Evolutionary conservation across 1,139 yeast genomes (phyloP), one percentile per base, ranked within the genome.

Genomic region (Zhuliangozyma parablackwelliae): DNA sequence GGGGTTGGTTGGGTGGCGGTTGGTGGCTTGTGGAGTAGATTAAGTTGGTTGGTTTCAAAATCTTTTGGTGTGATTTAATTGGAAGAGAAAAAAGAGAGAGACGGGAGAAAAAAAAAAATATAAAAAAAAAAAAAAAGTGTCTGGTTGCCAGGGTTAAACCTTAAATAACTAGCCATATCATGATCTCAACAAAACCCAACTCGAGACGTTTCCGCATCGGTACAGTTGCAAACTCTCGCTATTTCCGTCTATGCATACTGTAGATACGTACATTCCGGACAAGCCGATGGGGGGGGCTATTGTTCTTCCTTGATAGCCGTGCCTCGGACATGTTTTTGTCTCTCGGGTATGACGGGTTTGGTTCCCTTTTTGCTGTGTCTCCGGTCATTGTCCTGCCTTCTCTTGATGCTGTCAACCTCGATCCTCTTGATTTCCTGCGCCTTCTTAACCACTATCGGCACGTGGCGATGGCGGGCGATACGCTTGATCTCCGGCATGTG

Each of bases 401-500:
- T 76, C 69, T 84, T 87, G 50, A 88, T 61, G 35, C 94, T 74
- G 30, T 75, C 76, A 34, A 80, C 54, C 59, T 92, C 97, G 40
- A 75, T 71, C 29, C 81, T 65, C 69, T 92, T 92, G 55, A 86
- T 87, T 45, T 89, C 96, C 36, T 76, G 76, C 30, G 97, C 96
- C 62, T 84, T 86, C 74, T 89, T 90, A 47, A 92, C 78, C 32
- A 83, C 85, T 48, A 69, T 69, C 23, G 98, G 98, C 41, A 90
- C 73, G 57, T 90, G 97, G 61, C 98, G 80, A 63, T 92, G 97
- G 60, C 92, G 79, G 21, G 89, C 67, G 46, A 92, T 94, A 54
- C 97, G 78, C 54, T 78, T 79, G 54, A 92, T 84, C 60, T 92
- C 98, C 1, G 98, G 98, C 97, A 92, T 89, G 65, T 84, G 84